A percentile compares a stretch with the other conserved stretches of the same genome.
These are phyloP conservation scores for Sideroxylon spinosum DNA, from an alignment of 179 eudicot species.

Conservation along the genomic window DNA sequence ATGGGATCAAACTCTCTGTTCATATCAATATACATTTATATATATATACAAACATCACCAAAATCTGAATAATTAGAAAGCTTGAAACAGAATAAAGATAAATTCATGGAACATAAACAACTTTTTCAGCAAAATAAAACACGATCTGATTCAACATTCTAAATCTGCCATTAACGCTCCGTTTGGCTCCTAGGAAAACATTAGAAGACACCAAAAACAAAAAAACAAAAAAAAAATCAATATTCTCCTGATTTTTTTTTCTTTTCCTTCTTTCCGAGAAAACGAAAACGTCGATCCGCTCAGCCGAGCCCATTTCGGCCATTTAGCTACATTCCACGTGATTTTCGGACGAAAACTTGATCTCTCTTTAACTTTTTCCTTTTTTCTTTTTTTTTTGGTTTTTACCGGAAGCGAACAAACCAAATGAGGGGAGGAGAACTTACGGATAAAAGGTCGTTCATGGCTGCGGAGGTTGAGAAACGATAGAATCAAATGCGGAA, in stretches of 20 bases:
- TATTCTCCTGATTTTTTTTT: neutral
- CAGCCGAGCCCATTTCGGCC: neutral
- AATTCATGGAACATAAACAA: neutral
- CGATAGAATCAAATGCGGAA: constrained; percentile 12
- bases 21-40: neutral
- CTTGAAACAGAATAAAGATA: neutral
- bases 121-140: neutral
- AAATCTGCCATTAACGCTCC: neutral
- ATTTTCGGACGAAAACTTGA: neutral
- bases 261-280: neutral
- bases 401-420: neutral
- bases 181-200: neutral
- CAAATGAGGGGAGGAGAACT: neutral
- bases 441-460: constrained; percentile 55
- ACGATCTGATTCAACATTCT: neutral
- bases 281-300: neutral
- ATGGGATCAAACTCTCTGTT: neutral
- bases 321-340: neutral
- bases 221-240: neutral
- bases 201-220: neutral
- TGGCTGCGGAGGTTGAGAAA: constrained; percentile 21
- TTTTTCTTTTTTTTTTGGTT: neutral
- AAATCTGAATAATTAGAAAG: neutral
- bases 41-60: no score
- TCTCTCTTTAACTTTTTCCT: no score